Percentiles rank a stretch among this genome's conserved stretches.
Evolutionary conservation across 2,329 filamentous ascomycete species (phyloP).

Genomic region (Pseudocercospora cruenta): DNA sequence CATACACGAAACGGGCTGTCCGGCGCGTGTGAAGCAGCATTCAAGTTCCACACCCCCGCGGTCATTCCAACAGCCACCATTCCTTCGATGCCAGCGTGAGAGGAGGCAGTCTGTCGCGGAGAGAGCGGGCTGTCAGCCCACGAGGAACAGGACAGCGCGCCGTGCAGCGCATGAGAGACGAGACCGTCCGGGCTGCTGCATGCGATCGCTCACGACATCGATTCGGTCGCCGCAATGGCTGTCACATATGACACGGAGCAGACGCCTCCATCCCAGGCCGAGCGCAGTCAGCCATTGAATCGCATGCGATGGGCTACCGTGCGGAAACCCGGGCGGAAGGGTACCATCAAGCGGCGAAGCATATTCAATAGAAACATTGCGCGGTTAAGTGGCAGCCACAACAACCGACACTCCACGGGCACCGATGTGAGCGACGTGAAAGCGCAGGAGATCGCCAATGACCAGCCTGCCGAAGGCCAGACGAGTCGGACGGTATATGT

Average conservation of each 20-base stretch:
- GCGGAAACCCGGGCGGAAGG: constrained; percentile 75
- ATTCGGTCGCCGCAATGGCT: constrained; percentile 22
- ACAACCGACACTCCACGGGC: constrained; percentile 43
- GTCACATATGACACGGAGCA: constrained; percentile 24
- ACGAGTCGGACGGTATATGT: constrained; percentile 72
- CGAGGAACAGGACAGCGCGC: neutral
- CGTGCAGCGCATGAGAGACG: neutral
- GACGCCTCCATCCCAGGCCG: constrained; percentile 17
- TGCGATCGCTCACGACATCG: constrained; percentile 7
- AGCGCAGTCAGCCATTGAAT: constrained; percentile 60
- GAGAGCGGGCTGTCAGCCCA: constrained; percentile 7
- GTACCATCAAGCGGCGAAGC: constrained; percentile 76
- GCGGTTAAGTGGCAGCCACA: constrained; percentile 40
- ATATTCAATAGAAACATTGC: constrained; percentile 68
- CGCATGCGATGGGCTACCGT: constrained; percentile 96
- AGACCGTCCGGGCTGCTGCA: neutral
- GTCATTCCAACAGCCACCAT: constrained; percentile 10
- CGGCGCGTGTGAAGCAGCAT: neutral
- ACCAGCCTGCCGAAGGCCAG: constrained; percentile 39
- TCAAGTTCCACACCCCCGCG: neutral
- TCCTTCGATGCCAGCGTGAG: constrained; percentile 10
- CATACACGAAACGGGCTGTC: neutral
- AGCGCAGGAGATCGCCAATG: constrained; percentile 38
- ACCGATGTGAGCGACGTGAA: constrained; percentile 35
- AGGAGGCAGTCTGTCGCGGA: neutral